Conservation (phyloP, 495 filamentous ascomycete genomes). For the Niebla homalea region DNA sequence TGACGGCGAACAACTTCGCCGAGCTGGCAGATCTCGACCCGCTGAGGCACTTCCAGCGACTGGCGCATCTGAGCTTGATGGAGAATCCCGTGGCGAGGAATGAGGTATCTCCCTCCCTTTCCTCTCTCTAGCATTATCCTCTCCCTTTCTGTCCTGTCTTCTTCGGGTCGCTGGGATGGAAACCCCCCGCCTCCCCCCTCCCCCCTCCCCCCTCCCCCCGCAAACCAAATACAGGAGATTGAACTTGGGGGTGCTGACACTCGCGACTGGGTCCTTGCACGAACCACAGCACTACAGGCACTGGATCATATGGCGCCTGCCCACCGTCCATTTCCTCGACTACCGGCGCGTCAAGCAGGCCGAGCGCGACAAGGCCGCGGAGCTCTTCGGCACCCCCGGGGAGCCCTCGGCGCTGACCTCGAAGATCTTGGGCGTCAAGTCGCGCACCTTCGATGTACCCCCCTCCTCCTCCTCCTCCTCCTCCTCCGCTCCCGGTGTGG, state of each 20-base stretch:
- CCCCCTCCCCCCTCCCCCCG: too few relatives aligned
- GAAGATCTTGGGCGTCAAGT: slow-evolving; percentile 84
- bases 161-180: too few relatives aligned
- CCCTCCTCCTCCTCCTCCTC: slow-evolving; percentile 22
- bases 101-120: slow-evolving; percentile 51
- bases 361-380: slow-evolving; percentile 59
- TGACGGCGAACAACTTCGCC: slow-evolving; percentile 61
- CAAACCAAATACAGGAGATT: neutral
- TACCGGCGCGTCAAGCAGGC: slow-evolving; percentile 79
- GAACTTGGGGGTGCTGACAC: neutral
- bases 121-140: too few relatives aligned
- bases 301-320: slow-evolving; percentile 81
- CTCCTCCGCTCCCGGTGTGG: slow-evolving; percentile 18
- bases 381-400: slow-evolving; percentile 67
- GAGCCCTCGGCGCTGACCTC: slow-evolving; percentile 70
- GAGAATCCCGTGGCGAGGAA: slow-evolving; percentile 86
- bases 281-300: slow-evolving; percentile 69
- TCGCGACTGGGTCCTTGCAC: too few relatives aligned
- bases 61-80: slow-evolving; percentile 69
- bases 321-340: slow-evolving; percentile 80
- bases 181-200: too few relatives aligned
- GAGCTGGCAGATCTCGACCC: slow-evolving; percentile 83
- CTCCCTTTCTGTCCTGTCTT: too few relatives aligned
- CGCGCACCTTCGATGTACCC: slow-evolving; percentile 61
- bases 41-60: slow-evolving; percentile 47